Base-by-base conservation (phyloP, 441 rosid species). In the Pelargonium citronellum region DNA sequence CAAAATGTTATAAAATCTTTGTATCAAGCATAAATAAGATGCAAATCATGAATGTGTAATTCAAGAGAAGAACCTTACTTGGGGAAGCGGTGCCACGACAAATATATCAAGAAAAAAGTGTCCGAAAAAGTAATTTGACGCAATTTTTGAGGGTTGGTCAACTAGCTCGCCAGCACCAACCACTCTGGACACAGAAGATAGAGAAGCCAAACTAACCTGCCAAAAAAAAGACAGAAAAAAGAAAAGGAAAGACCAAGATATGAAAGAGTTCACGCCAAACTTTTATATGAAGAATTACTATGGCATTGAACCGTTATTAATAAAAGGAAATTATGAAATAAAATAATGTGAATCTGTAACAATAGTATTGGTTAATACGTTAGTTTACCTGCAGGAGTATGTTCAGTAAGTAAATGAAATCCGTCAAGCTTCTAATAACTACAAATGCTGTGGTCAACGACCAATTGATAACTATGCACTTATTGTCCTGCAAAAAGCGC, bases 161-260 rank as follows among this genome's bases (percentile, higher is more conserved):
- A 89, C 98, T 67, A 94, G 82, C 80, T 87, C 93, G 62, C 98
- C 97, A 71, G 95, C 95, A 77, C 97, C 97, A 80, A 88, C 85
- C 39, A 87, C 91, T 39, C 74, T 82, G 62, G 95, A 86, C 77
- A 91, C 96, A 0, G 89, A 96, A 79, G 95, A 92, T 70, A 91
- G 74, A 77, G 86, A 94, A 24, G 97, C 95, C 83, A 94, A 71
- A 70, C 88, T 87, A 77, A 90, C 91, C 97, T 94, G 88, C 75
- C 78, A 57, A 44, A 71, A 64, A 17, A 62, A 13, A 44, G 44
- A 13, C n/a, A 77, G 17, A 19, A 27, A 69, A 67, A 55, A n/a
- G 37, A 22, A 22, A 1, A 22, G 24, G 24, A 22, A 22, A 20
- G 30, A 27, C 13, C 37, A 12, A 0, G 30, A 17, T 43, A 13